phyloP scores from a whole-genome alignment of 305 asterid genomes.

The Lippia alba region DNA sequence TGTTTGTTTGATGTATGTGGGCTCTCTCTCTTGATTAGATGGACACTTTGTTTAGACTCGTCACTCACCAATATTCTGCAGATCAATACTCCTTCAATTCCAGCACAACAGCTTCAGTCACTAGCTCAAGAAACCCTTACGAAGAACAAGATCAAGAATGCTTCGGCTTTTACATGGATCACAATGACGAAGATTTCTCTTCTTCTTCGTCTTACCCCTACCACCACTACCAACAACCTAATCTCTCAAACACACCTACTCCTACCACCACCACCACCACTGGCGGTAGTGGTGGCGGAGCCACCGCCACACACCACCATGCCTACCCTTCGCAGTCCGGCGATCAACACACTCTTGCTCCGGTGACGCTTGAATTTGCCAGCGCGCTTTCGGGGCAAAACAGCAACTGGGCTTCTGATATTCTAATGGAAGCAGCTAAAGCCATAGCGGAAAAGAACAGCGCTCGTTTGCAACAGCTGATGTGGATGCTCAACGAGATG shows the following conservation, averaged over 20 bases:
- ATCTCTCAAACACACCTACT: conserved; percentile 37
- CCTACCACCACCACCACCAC: conserved; percentile 34
- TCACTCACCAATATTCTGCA: conserved; percentile 66
- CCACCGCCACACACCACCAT: conserved; percentile 47
- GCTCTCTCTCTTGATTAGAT: conserved; percentile 60
- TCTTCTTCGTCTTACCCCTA: conserved; percentile 64
- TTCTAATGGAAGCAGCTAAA: conserved; percentile 69
- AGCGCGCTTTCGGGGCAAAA: conserved; percentile 52
- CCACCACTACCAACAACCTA: conserved; percentile 25
- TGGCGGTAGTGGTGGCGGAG: conserved; percentile 34
- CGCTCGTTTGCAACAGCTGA: conserved; percentile 70
- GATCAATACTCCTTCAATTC: conserved; percentile 72
- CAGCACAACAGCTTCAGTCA: conserved; percentile 68
- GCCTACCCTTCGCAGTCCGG: conserved; percentile 38
- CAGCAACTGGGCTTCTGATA: conserved; percentile 70
- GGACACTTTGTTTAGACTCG: conserved; percentile 97
- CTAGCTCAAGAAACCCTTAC: conserved; percentile 56
- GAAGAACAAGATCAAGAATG: conserved; percentile 74
- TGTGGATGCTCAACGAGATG: conserved; percentile 97
- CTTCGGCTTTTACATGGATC: conserved; percentile 95
- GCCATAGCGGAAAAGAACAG: conserved; percentile 72
- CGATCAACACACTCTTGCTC: conserved; percentile 49
- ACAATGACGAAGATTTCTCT: conserved; percentile 80
- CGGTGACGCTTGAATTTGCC: conserved; percentile 62
- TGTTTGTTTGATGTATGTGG: conserved; percentile 56